phyloP scores from a whole-genome alignment of 345 rosid genomes.

The Aegle marmelos region DNA sequence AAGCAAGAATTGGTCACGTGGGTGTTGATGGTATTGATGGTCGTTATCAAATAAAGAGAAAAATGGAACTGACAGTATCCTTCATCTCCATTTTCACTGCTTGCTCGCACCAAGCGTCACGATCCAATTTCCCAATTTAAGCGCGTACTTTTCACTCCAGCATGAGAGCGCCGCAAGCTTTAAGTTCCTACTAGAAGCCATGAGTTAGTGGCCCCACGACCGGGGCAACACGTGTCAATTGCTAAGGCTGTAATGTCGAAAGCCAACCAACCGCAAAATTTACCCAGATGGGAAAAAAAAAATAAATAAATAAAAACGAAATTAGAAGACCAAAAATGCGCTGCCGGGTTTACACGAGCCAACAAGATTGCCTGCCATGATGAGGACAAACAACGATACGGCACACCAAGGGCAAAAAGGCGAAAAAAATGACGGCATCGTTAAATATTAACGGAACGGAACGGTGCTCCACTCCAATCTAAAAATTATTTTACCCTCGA shows the following conservation, averaged over 20 bases:
- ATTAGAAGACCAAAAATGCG: conserved; percentile 1
- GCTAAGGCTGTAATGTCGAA: background rate
- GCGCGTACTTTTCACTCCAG: background rate
- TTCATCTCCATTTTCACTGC: background rate
- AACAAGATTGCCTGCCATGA: conserved; percentile 39
- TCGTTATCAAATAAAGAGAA: too few species aligned
- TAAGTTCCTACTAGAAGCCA: background rate
- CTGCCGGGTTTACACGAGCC: conserved; percentile 37
- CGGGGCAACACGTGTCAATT: conserved; percentile 19
- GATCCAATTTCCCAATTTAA: background rate
- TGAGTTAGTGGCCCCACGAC: conserved; percentile 20
- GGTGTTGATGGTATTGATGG: too few species aligned
- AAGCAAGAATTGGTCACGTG: too few species aligned
- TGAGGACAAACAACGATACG: conserved; percentile 32
- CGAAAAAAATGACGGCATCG: conserved; percentile 7
- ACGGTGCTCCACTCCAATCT: background rate
- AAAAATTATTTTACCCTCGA: background rate
- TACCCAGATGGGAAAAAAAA: background rate
- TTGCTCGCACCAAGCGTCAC: too few species aligned
- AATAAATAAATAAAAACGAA: background rate
- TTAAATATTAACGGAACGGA: conserved; percentile 8
- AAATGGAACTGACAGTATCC: background rate
- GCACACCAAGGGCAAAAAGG: background rate
- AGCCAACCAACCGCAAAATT: background rate
- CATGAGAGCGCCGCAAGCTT: background rate